A percentile compares a stretch with the other conserved stretches of the same genome.
Conservation (phyloP, 441 rosid species). For the Erysimum cheiri region DNA sequence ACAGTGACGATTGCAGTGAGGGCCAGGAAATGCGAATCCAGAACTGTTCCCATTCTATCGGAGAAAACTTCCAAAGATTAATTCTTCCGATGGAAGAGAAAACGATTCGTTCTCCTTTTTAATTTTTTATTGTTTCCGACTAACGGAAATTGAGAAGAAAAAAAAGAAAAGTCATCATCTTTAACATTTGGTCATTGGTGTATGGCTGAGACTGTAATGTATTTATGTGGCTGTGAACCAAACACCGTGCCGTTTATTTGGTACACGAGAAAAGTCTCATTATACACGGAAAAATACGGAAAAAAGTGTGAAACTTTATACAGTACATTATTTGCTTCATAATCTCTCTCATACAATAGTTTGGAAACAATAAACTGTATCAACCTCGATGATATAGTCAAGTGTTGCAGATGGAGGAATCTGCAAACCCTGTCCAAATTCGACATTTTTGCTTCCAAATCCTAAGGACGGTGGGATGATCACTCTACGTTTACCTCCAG, state of each 20-base stretch:
- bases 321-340: background rate
- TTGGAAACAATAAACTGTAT: slow-evolving; percentile 79
- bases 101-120: slow-evolving; percentile 36
- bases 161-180: slow-evolving; percentile 10
- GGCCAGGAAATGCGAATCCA: slow-evolving; percentile 82
- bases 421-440: slow-evolving; percentile 61
- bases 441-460: slow-evolving; percentile 73
- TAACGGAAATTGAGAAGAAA: background rate
- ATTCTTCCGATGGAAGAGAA: slow-evolving; percentile 18
- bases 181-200: slow-evolving; percentile 10
- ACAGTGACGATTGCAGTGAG: slow-evolving; percentile 72
- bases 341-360: slow-evolving; percentile 44
- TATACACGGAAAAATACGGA: background rate
- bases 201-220: slow-evolving; percentile 14
- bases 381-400: slow-evolving; percentile 72
- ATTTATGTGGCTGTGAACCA: slow-evolving; percentile 34
- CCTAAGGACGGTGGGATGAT: slow-evolving; percentile 75
- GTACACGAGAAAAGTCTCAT: slow-evolving; percentile 6
- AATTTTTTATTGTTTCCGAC: slow-evolving; percentile 9
- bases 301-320: slow-evolving; percentile 9
- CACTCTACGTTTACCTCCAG: slow-evolving; percentile 86
- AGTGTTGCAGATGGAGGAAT: slow-evolving; percentile 75
- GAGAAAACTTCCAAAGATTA: slow-evolving; percentile 4
- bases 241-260: slow-evolving; percentile 40
- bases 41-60: slow-evolving; percentile 65